A percentile compares a stretch with the other conserved stretches of the same genome.
Conservation (phyloP, 2,329 filamentous ascomycete species). For the Pseudogymnoascus sp. region DNA sequence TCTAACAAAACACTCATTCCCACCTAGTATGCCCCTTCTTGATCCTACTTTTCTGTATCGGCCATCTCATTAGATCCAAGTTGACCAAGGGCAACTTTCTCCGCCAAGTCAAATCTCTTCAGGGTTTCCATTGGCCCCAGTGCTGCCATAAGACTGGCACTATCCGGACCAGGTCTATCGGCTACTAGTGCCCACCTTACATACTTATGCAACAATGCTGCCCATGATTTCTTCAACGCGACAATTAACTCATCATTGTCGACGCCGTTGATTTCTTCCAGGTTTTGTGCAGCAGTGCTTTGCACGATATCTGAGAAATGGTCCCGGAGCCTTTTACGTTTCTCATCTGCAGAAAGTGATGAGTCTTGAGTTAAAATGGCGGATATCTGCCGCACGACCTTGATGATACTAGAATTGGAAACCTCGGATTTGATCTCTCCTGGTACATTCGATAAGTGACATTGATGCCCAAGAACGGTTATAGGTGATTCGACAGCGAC, state of each 20-base stretch:
- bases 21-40: background rate
- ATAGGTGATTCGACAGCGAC: slow-evolving; percentile 12
- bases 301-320: slow-evolving; percentile 12
- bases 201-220: slow-evolving; percentile 43
- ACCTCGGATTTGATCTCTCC: background rate
- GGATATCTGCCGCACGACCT: slow-evolving; percentile 14
- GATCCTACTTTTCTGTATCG: background rate
- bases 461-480: slow-evolving; percentile 7
- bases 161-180: slow-evolving; percentile 43
- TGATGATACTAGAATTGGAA: background rate
- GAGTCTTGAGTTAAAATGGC: background rate
- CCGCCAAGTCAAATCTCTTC: slow-evolving; percentile 26
- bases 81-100: slow-evolving; percentile 10
- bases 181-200: slow-evolving; percentile 48
- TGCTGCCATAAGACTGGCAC: slow-evolving; percentile 44
- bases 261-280: slow-evolving; percentile 16
- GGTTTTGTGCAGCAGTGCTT: slow-evolving; percentile 9
- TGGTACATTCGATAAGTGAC: slow-evolving; percentile 8
- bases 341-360: slow-evolving; percentile 18
- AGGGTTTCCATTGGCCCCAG: slow-evolving; percentile 45
- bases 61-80: background rate
- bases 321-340: slow-evolving; percentile 7
- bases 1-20: background rate
- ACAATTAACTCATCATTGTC: background rate
- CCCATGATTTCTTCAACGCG: slow-evolving; percentile 25